phyloP scores from a whole-genome alignment of 495 filamentous ascomycete species.

The Lasiosphaeria miniovina region DNA sequence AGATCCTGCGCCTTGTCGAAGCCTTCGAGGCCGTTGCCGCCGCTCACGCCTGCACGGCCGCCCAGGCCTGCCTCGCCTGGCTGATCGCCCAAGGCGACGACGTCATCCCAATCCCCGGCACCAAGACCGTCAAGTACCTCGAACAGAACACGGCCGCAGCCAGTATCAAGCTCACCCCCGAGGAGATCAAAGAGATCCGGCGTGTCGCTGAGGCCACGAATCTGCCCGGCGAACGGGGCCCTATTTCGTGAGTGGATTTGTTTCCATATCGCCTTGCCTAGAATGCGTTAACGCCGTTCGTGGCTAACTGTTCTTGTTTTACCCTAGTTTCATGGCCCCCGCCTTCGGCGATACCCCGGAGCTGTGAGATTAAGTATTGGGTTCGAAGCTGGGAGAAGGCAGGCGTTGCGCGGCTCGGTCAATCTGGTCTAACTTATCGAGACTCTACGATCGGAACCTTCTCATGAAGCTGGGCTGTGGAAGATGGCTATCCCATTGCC shows the following conservation, averaged over 20 bases:
- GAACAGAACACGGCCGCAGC: conserved; percentile 55
- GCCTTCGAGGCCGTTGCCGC: conserved; percentile 58
- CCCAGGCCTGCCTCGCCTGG: conserved; percentile 57
- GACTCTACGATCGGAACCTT: too few relatives aligned
- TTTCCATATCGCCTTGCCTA: too few relatives aligned
- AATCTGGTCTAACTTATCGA: too few relatives aligned
- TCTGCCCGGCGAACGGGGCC: background rate
- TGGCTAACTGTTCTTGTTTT: too few relatives aligned
- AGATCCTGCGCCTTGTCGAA: conserved; percentile 68
- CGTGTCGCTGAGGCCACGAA: conserved; percentile 6
- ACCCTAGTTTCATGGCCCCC: too few relatives aligned
- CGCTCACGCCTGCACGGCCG: conserved; percentile 50
- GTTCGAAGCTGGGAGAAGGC: too few relatives aligned
- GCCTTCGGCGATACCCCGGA: too few relatives aligned
- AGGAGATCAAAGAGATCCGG: conserved; percentile 48
- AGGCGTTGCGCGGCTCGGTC: too few relatives aligned
- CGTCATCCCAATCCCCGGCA: conserved; percentile 58
- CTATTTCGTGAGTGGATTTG: background rate
- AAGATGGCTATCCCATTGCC: too few relatives aligned
- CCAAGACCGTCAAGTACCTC: conserved; percentile 52
- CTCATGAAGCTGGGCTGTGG: too few relatives aligned
- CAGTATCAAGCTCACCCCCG: conserved; percentile 43
- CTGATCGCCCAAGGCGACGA: conserved; percentile 50
- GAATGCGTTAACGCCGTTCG: too few relatives aligned
- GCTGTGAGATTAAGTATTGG: too few relatives aligned